Base-by-base conservation (phyloP, 768 basidiomycete species). In the Termitomyces sp. region DNA sequence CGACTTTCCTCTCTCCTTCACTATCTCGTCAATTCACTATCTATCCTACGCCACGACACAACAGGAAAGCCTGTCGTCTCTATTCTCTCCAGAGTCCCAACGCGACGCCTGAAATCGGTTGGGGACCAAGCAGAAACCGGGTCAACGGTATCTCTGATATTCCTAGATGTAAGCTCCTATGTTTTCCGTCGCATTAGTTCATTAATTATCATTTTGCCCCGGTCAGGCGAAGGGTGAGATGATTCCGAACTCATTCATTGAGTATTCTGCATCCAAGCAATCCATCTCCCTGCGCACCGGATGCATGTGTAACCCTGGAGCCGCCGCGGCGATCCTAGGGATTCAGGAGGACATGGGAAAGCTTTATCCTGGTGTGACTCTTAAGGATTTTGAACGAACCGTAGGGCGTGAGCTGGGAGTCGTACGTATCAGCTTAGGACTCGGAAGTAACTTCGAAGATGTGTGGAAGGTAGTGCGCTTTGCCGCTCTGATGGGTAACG, bases 231-330 rank as follows among this genome's bases (percentile, higher is more conserved):
- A 73, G 9, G 88, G 87, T 15, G 78, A 83, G 40, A 80, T 85
- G 73, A 70, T 89, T 5, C 82, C 89, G 0, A n/a, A n/a, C n/a
- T n/a, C n/a, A n/a, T n/a, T n/a, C n/a, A n/a, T n/a, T n/a, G n/a
- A n/a, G n/a, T n/a, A 85, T 60, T 77, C 85, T 1, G 88, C 89
- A 13, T 76, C 84, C n/a, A 73, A 69, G 50, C 76, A 80, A 59
- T 80, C 77, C 48, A 85, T 93, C 53, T 91, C 89, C 16, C 70
- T 93, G 31, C 84, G 91, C 40, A 89, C 90, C 2, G 91, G 91
- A 0, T 94, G 91, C 67, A 86, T 92, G 82, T 94, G 91, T 65
- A 94, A n/a, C n/a, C n/a, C n/a, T n/a, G n/a, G n/a, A n/a, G n/a
- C n/a, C n/a, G n/a, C n/a, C n/a, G n/a, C n/a, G 1, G 80, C 86